Evolutionary conservation across 2,329 filamentous ascomycete genomes (phyloP).

Genomic region (Ophiostoma sp.): DNA sequence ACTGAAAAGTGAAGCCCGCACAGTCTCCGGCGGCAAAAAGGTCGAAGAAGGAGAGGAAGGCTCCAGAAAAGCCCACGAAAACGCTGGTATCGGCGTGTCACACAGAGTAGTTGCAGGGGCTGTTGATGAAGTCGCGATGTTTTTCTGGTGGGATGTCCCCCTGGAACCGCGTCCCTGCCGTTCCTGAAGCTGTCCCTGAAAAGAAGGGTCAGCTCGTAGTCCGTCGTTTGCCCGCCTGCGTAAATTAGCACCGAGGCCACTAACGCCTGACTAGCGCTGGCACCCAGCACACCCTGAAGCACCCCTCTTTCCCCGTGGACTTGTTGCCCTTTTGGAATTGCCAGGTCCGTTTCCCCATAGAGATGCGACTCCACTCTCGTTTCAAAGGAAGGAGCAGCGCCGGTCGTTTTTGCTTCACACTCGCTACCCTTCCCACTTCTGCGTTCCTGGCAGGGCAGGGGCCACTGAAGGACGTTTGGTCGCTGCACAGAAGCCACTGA

Average conservation of each 20-base stretch:
- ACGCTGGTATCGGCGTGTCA: background rate
- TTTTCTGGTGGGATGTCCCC: background rate
- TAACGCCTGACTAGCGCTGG: slow-evolving; percentile 19
- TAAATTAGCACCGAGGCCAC: slow-evolving; percentile 24
- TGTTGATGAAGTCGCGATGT: background rate
- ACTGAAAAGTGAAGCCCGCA: background rate
- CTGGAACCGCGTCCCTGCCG: background rate
- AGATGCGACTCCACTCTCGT: slow-evolving; percentile 24
- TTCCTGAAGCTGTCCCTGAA: background rate
- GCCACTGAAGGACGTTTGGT: background rate
- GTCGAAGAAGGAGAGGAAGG: background rate
- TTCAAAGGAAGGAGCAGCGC: slow-evolving; percentile 23
- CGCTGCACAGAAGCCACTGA: slow-evolving; percentile 7
- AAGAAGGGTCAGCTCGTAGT: background rate
- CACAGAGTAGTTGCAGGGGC: background rate
- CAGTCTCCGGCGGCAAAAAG: background rate
- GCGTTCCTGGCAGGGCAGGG: slow-evolving; percentile 15
- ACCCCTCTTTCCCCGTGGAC: slow-evolving; percentile 5
- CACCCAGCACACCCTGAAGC: slow-evolving; percentile 1
- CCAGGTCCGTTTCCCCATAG: slow-evolving; percentile 27
- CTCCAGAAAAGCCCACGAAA: background rate
- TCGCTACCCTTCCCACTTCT: slow-evolving; percentile 8
- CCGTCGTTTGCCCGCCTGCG: slow-evolving; percentile 15
- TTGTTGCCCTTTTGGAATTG: slow-evolving; percentile 22
- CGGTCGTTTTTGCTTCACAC: slow-evolving; percentile 20